These are phyloP conservation scores for Trichoderma sp. DNA, from an alignment of 2,329 filamentous ascomycete species.

Conservation along the genomic window DNA sequence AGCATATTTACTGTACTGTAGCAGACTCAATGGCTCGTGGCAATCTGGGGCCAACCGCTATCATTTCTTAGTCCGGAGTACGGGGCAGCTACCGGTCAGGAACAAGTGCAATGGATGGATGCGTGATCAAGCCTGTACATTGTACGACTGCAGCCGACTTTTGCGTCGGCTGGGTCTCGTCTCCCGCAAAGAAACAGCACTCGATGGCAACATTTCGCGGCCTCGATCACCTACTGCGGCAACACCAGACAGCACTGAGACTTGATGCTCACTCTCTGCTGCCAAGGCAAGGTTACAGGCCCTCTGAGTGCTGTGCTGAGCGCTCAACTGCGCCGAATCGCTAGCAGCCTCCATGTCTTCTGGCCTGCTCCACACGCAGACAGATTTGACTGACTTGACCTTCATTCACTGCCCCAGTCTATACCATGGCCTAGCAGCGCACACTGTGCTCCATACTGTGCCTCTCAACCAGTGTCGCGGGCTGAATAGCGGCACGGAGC, in stretches of 20 bases:
- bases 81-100: conserved; percentile 1
- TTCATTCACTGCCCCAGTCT: not conserved
- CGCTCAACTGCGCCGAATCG: conserved; percentile 21
- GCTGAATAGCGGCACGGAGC: not conserved
- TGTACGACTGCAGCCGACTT: not conserved
- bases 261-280: not conserved
- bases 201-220: not conserved
- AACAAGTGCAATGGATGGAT: not conserved
- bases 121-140: not conserved
- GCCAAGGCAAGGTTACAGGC: conserved; percentile 11
- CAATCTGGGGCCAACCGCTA: conserved; percentile 11
- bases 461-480: not conserved
- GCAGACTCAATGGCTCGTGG: not conserved
- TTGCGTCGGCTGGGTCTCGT: not conserved
- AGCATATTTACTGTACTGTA: not conserved
- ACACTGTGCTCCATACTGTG: not conserved
- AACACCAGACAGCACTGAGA: no score
- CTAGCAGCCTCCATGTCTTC: conserved; percentile 7
- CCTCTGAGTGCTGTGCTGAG: not conserved
- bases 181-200: not conserved
- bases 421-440: not conserved
- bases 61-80: conserved; percentile 3
- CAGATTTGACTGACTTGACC: not conserved
- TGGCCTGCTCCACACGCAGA: conserved; percentile 1
- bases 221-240: not conserved